phyloP scores from a whole-genome alignment of 2,329 filamentous ascomycete species.

The Byssochlamys sp. region DNA sequence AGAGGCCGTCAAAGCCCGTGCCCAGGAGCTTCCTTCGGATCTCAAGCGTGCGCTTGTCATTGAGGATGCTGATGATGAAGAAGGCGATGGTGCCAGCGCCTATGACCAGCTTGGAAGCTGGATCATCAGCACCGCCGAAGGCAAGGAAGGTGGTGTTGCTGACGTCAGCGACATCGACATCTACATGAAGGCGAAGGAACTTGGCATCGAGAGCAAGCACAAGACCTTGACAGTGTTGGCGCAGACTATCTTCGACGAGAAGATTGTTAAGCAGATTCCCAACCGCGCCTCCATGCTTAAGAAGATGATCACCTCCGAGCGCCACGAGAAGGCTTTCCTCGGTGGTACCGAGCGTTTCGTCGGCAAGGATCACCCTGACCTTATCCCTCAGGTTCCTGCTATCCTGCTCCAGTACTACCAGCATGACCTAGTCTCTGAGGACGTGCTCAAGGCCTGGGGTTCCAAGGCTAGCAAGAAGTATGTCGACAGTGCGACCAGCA shows the following conservation, averaged over 20 bases:
- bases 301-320: constrained; percentile 83
- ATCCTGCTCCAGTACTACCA: constrained; percentile 86
- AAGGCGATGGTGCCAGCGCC: constrained; percentile 65
- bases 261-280: constrained; percentile 77
- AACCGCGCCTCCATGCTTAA: constrained; percentile 78
- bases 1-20: constrained; percentile 87
- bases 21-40: constrained; percentile 83
- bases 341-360: constrained; percentile 92
- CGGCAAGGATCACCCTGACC: constrained; percentile 67
- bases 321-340: constrained; percentile 88
- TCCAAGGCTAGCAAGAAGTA: constrained; percentile 97
- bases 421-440: constrained; percentile 78
- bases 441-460: constrained; percentile 82
- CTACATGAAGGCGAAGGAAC: constrained; percentile 91
- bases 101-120: constrained; percentile 91
- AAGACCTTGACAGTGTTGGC: constrained; percentile 84
- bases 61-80: constrained; percentile 68
- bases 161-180: constrained; percentile 81
- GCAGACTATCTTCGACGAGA: constrained; percentile 85
- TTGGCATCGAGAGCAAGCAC: constrained; percentile 90
- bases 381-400: constrained; percentile 68
- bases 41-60: constrained; percentile 86
- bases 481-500: constrained; percentile 76
- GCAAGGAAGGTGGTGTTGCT: constrained; percentile 61
- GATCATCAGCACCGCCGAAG: constrained; percentile 66